Conservation (phyloP, 371 early-diverging fungal species). For the Mortierella sp. region DNA sequence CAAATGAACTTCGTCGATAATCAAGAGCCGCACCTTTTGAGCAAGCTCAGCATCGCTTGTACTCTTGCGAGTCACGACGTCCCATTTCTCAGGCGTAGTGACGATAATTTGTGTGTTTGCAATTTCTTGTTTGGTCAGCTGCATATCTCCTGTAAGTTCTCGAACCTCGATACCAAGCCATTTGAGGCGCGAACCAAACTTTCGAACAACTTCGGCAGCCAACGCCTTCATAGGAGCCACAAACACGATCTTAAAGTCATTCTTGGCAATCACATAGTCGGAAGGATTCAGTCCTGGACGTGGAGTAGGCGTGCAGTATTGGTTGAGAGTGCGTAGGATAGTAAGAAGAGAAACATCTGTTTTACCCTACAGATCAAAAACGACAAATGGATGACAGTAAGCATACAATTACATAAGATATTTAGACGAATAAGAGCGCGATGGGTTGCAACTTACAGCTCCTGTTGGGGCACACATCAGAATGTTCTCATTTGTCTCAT, state of each 20-base stretch:
- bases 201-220: conserved; percentile 96
- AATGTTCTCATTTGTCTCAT: conserved; percentile 96
- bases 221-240: conserved; percentile 99
- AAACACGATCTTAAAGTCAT: conserved; percentile 97
- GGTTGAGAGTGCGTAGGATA: conserved; percentile 82
- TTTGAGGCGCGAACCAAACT: conserved; percentile 87
- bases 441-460: conserved; percentile 72
- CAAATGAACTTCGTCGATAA: conserved; percentile 99
- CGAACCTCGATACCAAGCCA: conserved; percentile 89
- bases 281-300: conserved; percentile 70
- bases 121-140: conserved; percentile 93
- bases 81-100: conserved; percentile 99
- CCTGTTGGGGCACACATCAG: conserved; percentile 99
- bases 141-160: conserved; percentile 98
- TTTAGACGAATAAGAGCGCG: too few relatives aligned
- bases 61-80: conserved; percentile 97
- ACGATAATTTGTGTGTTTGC: conserved; percentile 95
- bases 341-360: conserved; percentile 98
- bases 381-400: background rate
- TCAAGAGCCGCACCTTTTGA: conserved; percentile 81
- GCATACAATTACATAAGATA: background rate
- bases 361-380: conserved; percentile 83
- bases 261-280: conserved; percentile 79
- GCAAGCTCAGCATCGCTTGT: conserved; percentile 93
- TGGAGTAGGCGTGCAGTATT: conserved; percentile 64